These are phyloP conservation scores for Thinopyrum elongatum DNA, from an alignment of 176 grass and related monocot genomes.

Conservation along the genomic window DNA sequence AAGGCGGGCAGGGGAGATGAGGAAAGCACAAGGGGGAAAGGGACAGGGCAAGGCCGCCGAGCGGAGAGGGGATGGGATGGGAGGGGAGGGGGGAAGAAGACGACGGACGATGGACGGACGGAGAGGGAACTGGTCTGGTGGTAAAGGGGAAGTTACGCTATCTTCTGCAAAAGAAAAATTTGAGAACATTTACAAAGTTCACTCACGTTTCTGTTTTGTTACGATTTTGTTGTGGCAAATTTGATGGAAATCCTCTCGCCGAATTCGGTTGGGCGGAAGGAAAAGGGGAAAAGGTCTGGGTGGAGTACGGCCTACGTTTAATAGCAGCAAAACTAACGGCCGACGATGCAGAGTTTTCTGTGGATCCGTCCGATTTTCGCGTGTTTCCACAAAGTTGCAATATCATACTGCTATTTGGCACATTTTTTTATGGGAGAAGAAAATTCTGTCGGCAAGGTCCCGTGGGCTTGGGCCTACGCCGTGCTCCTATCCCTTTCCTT, in stretches of 20 bases:
- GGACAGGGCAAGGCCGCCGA: conserved; percentile 17
- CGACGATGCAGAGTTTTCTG: not conserved
- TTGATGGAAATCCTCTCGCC: too few relatives aligned
- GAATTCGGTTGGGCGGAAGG: too few relatives aligned
- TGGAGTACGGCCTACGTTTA: not conserved
- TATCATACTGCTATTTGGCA: not conserved
- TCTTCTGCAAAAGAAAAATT: too few relatives aligned
- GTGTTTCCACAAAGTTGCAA: not conserved
- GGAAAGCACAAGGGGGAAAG: conserved; percentile 40
- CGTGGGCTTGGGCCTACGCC: not conserved
- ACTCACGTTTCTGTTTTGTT: not conserved
- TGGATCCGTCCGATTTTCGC: not conserved
- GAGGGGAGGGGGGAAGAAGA: too few relatives aligned
- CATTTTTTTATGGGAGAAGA: not conserved
- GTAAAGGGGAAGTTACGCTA: not conserved
- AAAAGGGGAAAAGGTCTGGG: not conserved
- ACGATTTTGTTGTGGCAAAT: too few relatives aligned
- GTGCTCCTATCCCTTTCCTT: too few relatives aligned
- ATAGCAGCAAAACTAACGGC: not conserved
- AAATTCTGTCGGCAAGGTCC: not conserved
- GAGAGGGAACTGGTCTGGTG: not conserved
- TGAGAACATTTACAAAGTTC: too few relatives aligned
- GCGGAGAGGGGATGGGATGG: not conserved
- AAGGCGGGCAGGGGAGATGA: conserved; percentile 4
- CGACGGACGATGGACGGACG: not conserved